Evolutionary conservation across 495 filamentous ascomycete species (phyloP), one percentile per base, ranked within the genome.

Genomic region (Tuber microsphaerosporum): DNA sequence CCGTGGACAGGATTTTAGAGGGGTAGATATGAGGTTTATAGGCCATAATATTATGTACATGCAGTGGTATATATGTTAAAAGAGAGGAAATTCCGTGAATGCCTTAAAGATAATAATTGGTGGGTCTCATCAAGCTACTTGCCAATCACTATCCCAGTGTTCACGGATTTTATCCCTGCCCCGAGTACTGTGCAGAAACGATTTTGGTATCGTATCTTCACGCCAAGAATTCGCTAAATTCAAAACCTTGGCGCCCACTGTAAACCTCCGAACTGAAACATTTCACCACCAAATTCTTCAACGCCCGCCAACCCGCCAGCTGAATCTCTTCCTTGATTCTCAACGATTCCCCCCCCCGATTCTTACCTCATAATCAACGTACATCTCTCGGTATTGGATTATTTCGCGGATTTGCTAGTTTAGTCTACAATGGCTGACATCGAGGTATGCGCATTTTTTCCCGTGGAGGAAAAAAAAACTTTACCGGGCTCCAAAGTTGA

Each of bases 391-490:
- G 26, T 65, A 34, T 65, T 16, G 17, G 12, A 4, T 65, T 2
- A 8, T 65, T 65, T 12, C 26, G 4, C 2, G 17, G 5, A 34
- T 12, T 34, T 14, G 56, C 56, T 12, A 7, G 20, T 42, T 12
- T 34, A 12, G 10, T 46, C 12, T 34, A 43, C 37, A 72, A 81
- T 81, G 80, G 75, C 80, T 31, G 79, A 81, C 34, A 80, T 81
- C 20, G 79, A 81, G 79, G 80, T 81, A 75, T 44, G 14, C 73
- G 46, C 71, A 45, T 70, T 10, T 73, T 31, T 37, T 48, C 45
- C 39, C 17, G 12, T 22, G 12, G 51, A 31, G 17, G 26, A 37
- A 45, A 73, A 26, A 70, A 39, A 31, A 46, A 37, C 8, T 37
- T 41, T 41, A 2, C 20, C 12, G 37, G 56, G 46, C 16, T 14